Evolutionary conservation across 768 basidiomycete genomes (phyloP), one percentile per base, ranked within the genome.

Genomic region (Tylopilus balloui): DNA sequence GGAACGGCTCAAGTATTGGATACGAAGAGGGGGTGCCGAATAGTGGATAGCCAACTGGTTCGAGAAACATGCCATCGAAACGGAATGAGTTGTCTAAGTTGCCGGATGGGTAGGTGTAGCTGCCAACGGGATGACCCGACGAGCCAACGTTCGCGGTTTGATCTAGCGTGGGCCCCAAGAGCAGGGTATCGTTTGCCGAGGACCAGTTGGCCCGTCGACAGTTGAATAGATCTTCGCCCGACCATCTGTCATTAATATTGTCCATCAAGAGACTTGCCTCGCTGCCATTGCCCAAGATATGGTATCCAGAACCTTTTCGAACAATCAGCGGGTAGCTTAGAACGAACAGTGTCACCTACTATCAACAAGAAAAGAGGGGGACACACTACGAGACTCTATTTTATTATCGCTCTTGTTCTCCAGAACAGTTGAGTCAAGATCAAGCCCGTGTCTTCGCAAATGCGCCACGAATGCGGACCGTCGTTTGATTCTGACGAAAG

Each of bases 381-480:
- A 43, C 17, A 12, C 42, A 40, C 38, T 52, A 3, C 31, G 48
- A 52, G 51, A 47, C 34, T 57, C 48, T 12, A 31, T 23, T 12
- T 25, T 5, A 31, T 29, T 42, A 11, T 27, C 19, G 4, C 10
- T 21, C 41, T 48, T 29, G 19, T 44, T 47, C 36, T 47, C 44
- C 27, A 65, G 24, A 36, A 61, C 60, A 23, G 65, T 28, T 14
- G 37, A 35, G 8, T 7, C 24, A 11, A 64, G 53, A 51, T 73
- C 59, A 48, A 69, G 42, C 15, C 62, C 64, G 51, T 86, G 84
- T 60, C 76, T 78, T 48, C 59, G 65, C 42, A 86, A 61, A 64
- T 87, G 84, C 3, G 63, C 61, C 21, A 67, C 66, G 52, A 84
- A 86, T 20, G 78, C 73, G 25, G 79, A 78, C 23, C 75, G 74